Evolutionary conservation across 129 eudicot species (phyloP), one percentile per base, ranked within the genome.

Genomic region (Daucus carota): DNA sequence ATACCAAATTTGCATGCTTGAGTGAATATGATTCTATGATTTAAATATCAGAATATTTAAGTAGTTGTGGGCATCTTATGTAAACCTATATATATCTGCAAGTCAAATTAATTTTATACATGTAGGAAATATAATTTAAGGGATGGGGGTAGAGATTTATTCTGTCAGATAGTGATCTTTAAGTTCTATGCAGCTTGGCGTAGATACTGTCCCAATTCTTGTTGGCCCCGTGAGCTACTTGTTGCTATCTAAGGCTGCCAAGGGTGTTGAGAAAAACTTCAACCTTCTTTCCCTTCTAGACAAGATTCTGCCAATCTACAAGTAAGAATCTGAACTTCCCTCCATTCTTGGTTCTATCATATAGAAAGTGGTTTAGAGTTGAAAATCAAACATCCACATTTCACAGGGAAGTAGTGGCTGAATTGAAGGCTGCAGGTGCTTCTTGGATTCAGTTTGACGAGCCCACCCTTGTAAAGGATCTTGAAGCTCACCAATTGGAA

Each of bases 141-240:
- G 70, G 38, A 29, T 18, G 40, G 22, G 70, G 36, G 13, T 62
- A 28, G 12, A 28, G 38, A 28, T 63, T 63, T 14, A 44, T 24
- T 44, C 52, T n/a, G 29, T 38, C 33, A n/a, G 74, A 17, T 72
- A 2, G 9, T 48, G 34, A 29, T 42, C 36, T 26, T 8, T 31
- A 12, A 36, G 15, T 32, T 34, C 13, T 63, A 34, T 83, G 86
- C 96, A 93, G 98, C 97, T 84, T 74, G 97, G 98, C 78, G 96
- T 93, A 1, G 97, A 93, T 73, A 90, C 98, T 40, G 97, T 93
- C 73, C 98, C 98, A 31, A 91, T 89, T n/a, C 93, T 93, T 80
- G 87, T 93, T 75, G 98, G 98, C 84, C 98, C 98, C 36, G 97
- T 93, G 68, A 85, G 97, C 80, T 93, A 89, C 90, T 87, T 93